Evolutionary conservation across 106 monocot genomes (phyloP), one percentile per base, ranked within the genome.

Genomic region (Apostasia ramifera): DNA sequence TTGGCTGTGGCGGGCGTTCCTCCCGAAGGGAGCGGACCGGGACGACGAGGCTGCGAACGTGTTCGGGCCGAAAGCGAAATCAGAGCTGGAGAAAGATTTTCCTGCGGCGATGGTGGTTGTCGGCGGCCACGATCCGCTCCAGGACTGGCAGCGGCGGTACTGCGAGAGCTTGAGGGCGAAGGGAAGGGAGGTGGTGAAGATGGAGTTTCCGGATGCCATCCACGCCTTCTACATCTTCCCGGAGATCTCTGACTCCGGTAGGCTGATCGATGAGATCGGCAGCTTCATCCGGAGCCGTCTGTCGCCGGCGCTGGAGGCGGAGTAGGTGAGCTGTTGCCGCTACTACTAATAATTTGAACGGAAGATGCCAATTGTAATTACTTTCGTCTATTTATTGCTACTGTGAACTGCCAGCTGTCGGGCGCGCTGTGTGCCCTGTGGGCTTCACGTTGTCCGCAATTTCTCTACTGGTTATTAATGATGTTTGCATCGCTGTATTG

Each of bases 201-300:
- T 77, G 50, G 84, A 84, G 73, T 84, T 70, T 48, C 77, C 77
- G 39, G 63, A 77, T 8, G 77, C 73, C 2, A 70, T 81, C 45
- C 84, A 84, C 46, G 80, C 80, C 37, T 84, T 84, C 59, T 84
- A 84, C 53, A 45, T 77, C 41, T 81, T 84, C 43, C 73, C 84
- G 1, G 84, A 66, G 4, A 53, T 71, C 26, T 41, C 50, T 66
- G 73, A 84, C 14, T 54, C 64, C 1, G 45, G 38, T 5, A 51
- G 62, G 70, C 54, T 84, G 52, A 53, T 84, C 8, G 70, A 71
- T 45, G 73, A 74, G 50, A 52, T 81, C 1, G 74, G 63, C 61
- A 70, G 41, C 4, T 77, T 84, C 47, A 70, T 84, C 44, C 55
- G 50, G 52, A 63, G 66, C 73, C 46, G 6, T 63, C 53, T 10